Conservation (phyloP, 2,329 filamentous ascomycete species). For the Bipolaris cookei region DNA sequence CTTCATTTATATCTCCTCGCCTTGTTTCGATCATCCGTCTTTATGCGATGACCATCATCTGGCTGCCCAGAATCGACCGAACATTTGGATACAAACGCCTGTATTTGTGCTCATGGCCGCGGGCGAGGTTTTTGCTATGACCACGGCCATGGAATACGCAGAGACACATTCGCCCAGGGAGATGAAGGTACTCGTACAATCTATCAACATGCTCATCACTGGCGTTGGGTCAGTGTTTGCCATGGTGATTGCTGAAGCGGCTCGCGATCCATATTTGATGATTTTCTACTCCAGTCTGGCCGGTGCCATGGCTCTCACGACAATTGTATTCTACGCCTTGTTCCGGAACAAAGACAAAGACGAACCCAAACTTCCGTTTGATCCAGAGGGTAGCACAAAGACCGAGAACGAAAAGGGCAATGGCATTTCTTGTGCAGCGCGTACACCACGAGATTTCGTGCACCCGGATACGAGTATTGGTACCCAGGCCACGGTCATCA, state of each 20-base stretch:
- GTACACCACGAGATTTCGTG: not conserved
- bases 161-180: slow-evolving; percentile 53
- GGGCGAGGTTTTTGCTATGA: slow-evolving; percentile 53
- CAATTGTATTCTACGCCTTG: slow-evolving; percentile 31
- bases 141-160: slow-evolving; percentile 53
- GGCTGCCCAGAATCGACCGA: slow-evolving; percentile 40
- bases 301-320: slow-evolving; percentile 31
- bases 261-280: slow-evolving; percentile 40
- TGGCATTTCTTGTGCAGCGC: no score
- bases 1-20: slow-evolving; percentile 38
- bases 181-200: slow-evolving; percentile 51
- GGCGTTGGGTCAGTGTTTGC: slow-evolving; percentile 42
- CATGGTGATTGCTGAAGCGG: slow-evolving; percentile 40
- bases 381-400: not conserved
- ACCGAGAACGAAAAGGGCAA: not conserved
- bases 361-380: not conserved
- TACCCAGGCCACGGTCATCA: not conserved
- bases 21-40: slow-evolving; percentile 47
- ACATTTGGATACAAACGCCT: slow-evolving; percentile 52
- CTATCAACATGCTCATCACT: slow-evolving; percentile 43
- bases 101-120: slow-evolving; percentile 50
- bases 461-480: not conserved
- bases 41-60: slow-evolving; percentile 29
- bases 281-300: slow-evolving; percentile 36
- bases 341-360: slow-evolving; percentile 34